Evolutionary conservation across 139 green algal species (phyloP), one percentile per base, ranked within the genome.

Genomic region (Coelastrella sp.): DNA sequence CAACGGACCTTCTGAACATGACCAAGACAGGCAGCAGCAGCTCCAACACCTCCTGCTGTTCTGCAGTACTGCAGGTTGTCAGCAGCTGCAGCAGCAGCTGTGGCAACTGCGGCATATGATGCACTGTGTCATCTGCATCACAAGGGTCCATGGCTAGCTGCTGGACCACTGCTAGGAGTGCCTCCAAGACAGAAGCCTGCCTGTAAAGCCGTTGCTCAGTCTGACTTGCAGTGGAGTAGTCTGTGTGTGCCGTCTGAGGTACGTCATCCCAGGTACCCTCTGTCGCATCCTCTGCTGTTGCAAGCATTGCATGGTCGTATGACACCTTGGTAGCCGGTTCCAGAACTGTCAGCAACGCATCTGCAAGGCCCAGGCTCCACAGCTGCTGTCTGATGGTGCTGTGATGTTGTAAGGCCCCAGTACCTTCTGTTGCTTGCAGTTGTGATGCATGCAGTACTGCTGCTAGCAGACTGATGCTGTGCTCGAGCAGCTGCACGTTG

Each of bases 1-100:
- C 2, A 6, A 80, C 13, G 2, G 11, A 5, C 4, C 25, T 3
- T 30, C 72, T 80, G 19, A 35, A 80, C 48, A 66, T 11, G 27
- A 80, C 72, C 13, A 80, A 34, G 19, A 80, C 72, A 15, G 72
- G 72, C 45, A 80, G 32, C 72, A 80, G 32, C 4, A 40, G 27
- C 32, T 80, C 45, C 30, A 80, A 48, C 48, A 80, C 72, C 30
- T 40, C 25, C 27, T 66, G 45, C 45, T 80, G 72, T 4, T 21
- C 43, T 8, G 48, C 19, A 5, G 32, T 21, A 11, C 45, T 66
- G 30, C 72, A 66, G 21, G 32, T n/a, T 21, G 30, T 5, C 34
- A 80, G 30, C 15, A 80, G 4, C 34, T 80, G 72, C 48, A 80
- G 30, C 45, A 80, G 45, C 45, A 80, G 15, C 2, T 43, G 6